Evolutionary conservation across 1,139 yeast genomes (phyloP).

Genomic region (Scheffersomyces titani): DNA sequence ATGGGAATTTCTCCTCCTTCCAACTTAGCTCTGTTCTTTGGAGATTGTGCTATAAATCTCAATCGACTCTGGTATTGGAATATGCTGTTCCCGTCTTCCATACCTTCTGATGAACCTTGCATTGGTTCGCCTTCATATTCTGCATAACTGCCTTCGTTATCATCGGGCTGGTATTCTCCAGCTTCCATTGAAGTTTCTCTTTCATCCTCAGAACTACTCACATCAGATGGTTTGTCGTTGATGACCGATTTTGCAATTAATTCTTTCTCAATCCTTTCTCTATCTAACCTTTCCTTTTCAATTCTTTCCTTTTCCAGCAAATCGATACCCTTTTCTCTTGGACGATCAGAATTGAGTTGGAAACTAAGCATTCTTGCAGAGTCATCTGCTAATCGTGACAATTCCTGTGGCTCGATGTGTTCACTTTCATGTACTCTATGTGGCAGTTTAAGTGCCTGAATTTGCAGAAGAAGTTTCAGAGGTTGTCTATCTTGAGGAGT

Average conservation of each 20-base stretch:
- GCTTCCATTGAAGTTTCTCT: constrained; percentile 1
- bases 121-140: constrained; percentile 4
- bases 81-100: constrained; percentile 1
- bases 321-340: not conserved
- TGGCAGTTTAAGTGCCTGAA: not conserved
- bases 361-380: not conserved
- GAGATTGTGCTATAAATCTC: constrained; percentile 11
- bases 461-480: not conserved
- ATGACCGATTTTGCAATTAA: not conserved
- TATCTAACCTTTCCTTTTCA: not conserved
- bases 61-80: constrained; percentile 9
- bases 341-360: not conserved
- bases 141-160: constrained; percentile 1
- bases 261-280: not conserved
- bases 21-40: constrained; percentile 4
- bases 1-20: constrained; percentile 6
- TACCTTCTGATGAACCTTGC: constrained; percentile 1
- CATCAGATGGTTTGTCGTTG: constrained; percentile 16
- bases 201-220: constrained; percentile 16
- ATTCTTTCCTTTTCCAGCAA: not conserved
- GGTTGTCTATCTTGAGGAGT: not conserved
- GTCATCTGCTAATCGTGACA: not conserved
- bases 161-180: constrained; percentile 3
- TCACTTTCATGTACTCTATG: not conserved
- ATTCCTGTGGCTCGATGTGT: not conserved